Base-by-base conservation (phyloP, 2,329 filamentous ascomycete genomes). In the Penicillium sp. region DNA sequence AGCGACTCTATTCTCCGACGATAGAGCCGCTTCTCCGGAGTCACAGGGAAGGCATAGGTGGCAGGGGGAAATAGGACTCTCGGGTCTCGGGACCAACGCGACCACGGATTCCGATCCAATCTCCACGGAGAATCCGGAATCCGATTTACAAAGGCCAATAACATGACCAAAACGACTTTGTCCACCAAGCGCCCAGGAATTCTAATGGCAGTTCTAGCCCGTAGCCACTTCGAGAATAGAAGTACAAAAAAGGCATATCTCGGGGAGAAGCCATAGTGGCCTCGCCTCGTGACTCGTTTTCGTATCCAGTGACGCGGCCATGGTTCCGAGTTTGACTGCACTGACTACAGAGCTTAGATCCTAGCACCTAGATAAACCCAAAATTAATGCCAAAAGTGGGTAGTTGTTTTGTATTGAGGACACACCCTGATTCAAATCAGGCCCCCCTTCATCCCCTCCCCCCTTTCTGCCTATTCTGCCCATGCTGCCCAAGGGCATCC, bases 271-370 rank as follows among this genome's bases (percentile, higher is more conserved):
- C 57, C 60, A 60, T 57, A 46, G 52, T 61, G 51, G 52, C 54
- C 51, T 42, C 26, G n/a, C 28, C 61, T 53, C 59, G 54, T 63
- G 60, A 63, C 49, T 61, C 52, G 59, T 59, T 57, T 50, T 59
- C 58, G 58, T 59, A 60, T 60, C 49, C 23, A 55, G 50, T 61
- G 56, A 61, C 56, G 48, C 57, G 42, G 56, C 46, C 52, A 38
- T 47, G 39, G 53, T 56, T 61, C 54, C 31, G 41, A 54, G 53
- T 59, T 39, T 41, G 51, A 54, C 56, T 54, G 50, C 47, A 49
- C 54, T 58, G 49, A 58, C 49, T 28, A 42, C 38, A 56, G 57
- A 59, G 55, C 59, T 63, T 59, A 55, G 15, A 49, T 52, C 36
- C 26, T 45, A 29, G 28, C 38, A 42, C 28, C 26, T 21, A 3